Base-by-base conservation (phyloP, 2,329 filamentous ascomycete species). In the Colletotrichum plurivorum region DNA sequence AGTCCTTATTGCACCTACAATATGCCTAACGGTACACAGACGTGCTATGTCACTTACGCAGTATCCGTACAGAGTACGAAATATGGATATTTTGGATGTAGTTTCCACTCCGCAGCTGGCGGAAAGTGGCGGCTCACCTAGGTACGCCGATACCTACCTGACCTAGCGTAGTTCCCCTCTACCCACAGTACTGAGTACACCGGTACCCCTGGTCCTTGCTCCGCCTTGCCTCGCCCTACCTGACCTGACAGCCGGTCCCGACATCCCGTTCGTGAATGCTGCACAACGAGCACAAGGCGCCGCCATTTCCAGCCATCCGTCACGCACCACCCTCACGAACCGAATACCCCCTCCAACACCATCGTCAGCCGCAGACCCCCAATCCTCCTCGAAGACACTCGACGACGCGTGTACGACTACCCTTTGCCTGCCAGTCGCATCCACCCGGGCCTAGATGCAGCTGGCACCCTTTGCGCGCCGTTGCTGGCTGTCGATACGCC, bases 301-400 rank as follows among this genome's bases (percentile, higher is more conserved):
- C 27, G 41, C 45, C 27, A 9, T 25, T 46, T 53, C 60, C 54
- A 69, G 54, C 61, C 61, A 55, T 51, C 20, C 36, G 27, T 54
- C 39, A 25, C 59, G 16, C 53, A 25, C 49, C n/a, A 36, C 60
- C 20, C 43, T 41, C 46, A 46, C 52, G 48, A 64, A 39, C 41
- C 54, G 48, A 55, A 43, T 45, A 12, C 15, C 53, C 54, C 22
- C 45, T 51, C 10, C 31, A n/a, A 43, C 43, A 18, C 31, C 61
- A 49, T 61, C 54, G 53, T 69, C 66, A 69, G 65, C 59, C 59
- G 66, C 54, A 36, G 25, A 22, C 20, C 18, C 39, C 7, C 8
- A 31, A 46, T 31, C 53, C 27, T 25, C 45, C 45, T 8, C 51
- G n/a, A 56, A 22, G n/a, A 20, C 15, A 3, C 46, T 22, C 31